Percentiles rank a stretch among this genome's conserved stretches.
Conservation (phyloP, 345 rosid genomes). For the Hibiscus tridactylites region DNA sequence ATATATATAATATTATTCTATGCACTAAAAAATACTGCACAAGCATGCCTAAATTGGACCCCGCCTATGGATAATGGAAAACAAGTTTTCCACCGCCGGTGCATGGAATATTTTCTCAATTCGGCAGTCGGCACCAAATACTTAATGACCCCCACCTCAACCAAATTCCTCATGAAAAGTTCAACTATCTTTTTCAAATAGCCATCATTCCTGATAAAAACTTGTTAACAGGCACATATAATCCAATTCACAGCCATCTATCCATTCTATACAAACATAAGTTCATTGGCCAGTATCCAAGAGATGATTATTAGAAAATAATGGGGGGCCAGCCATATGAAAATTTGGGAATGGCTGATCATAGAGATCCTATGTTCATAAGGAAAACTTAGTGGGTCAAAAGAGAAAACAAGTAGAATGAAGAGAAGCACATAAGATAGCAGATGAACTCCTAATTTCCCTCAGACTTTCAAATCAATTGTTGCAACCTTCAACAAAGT, state of each 20-base stretch:
- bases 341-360: not conserved
- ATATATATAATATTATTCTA: too few species aligned
- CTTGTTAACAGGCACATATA: conserved; percentile 7
- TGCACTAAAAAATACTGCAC: too few species aligned
- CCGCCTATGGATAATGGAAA: too few species aligned
- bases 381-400: not conserved
- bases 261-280: not conserved
- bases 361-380: not conserved
- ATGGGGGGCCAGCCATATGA: not conserved
- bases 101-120: not conserved
- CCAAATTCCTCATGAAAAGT: conserved; percentile 20
- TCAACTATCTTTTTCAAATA: conserved; percentile 22
- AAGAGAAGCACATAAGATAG: not conserved
- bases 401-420: not conserved
- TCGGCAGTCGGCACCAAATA: conserved; percentile 16
- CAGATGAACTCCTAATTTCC: too few species aligned
- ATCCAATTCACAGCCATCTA: conserved; percentile 18
- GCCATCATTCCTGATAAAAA: conserved; percentile 15
- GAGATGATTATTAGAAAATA: not conserved
- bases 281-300: not conserved
- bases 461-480: not conserved
- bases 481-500: not conserved
- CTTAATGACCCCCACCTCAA: conserved; percentile 19
- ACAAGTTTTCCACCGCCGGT: too few species aligned
- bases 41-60: too few species aligned